These are phyloP conservation scores for Pseudonectria buxi DNA, from an alignment of 2,329 filamentous ascomycete species.

Conservation along the genomic window DNA sequence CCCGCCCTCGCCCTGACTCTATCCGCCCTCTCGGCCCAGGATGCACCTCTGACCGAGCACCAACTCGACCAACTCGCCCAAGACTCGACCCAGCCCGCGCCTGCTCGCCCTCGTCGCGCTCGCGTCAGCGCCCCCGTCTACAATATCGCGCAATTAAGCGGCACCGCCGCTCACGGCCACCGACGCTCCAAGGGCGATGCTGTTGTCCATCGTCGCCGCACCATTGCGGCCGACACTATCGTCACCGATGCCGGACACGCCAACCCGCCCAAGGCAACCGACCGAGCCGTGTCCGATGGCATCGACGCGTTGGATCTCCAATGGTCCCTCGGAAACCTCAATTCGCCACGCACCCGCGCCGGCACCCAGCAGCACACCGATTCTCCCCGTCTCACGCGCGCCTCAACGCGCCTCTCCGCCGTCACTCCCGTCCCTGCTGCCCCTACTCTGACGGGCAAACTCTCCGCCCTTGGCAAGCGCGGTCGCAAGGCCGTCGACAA, in stretches of 20 bases:
- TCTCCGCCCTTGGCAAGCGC: slow-evolving; percentile 54
- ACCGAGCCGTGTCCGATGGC: slow-evolving; percentile 25
- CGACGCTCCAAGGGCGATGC: slow-evolving; percentile 46
- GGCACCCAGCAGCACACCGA: slow-evolving; percentile 19
- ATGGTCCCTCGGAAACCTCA: slow-evolving; percentile 34
- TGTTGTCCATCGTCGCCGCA: slow-evolving; percentile 38
- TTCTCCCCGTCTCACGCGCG: slow-evolving; percentile 30
- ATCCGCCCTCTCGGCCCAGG: not conserved
- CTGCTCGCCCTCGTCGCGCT: slow-evolving; percentile 45
- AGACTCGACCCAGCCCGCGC: slow-evolving; percentile 21
- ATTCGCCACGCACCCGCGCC: slow-evolving; percentile 27
- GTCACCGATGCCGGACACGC: slow-evolving; percentile 16
- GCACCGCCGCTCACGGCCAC: slow-evolving; percentile 55
- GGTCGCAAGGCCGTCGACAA: slow-evolving; percentile 48
- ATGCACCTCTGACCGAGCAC: not conserved
- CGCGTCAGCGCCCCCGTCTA: slow-evolving; percentile 55
- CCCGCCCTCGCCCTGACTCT: slow-evolving; percentile 8
- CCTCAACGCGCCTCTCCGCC: slow-evolving; percentile 34
- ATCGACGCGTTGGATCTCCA: slow-evolving; percentile 42
- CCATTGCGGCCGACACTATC: slow-evolving; percentile 36
- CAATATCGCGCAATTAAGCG: slow-evolving; percentile 57
- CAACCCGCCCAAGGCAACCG: slow-evolving; percentile 10
- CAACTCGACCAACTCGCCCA: too few species aligned
- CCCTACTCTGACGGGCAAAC: slow-evolving; percentile 39
- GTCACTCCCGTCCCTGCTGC: slow-evolving; percentile 35